phyloP scores from a whole-genome alignment of 108 stramenopile genomes.

The Stephanodiscus triporus region DNA sequence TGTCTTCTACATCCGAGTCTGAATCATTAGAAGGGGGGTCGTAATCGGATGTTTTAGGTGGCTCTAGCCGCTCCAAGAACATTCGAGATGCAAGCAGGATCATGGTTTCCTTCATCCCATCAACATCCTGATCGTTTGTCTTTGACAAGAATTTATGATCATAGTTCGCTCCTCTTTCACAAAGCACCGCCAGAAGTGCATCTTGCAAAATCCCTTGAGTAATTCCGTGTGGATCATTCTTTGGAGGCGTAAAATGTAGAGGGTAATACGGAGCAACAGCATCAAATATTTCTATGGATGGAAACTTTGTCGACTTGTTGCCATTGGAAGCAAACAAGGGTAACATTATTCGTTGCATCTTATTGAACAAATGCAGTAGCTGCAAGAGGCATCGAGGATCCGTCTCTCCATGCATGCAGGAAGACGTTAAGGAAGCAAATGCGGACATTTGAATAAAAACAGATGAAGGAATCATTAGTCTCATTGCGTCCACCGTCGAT shows the following conservation, averaged over 20 bases:
- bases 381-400: constrained; percentile 89
- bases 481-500: neutral
- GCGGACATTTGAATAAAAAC: constrained; percentile 35
- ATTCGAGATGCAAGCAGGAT: constrained; percentile 56
- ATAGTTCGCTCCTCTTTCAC: constrained; percentile 51
- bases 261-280: constrained; percentile 88
- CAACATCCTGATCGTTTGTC: neutral
- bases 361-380: constrained; percentile 63
- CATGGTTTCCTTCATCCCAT: constrained; percentile 59
- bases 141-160: neutral
- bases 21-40: constrained; percentile 46
- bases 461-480: constrained; percentile 6
- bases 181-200: constrained; percentile 67
- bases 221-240: constrained; percentile 82
- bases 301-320: constrained; percentile 47
- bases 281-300: constrained; percentile 72
- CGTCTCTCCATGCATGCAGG: constrained; percentile 87
- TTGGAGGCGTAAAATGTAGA: constrained; percentile 85
- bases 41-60: constrained; percentile 42
- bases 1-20: constrained; percentile 60
- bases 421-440: constrained; percentile 61
- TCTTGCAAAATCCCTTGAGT: constrained; percentile 66
- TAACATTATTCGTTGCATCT: constrained; percentile 51
- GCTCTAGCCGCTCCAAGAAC: constrained; percentile 74
- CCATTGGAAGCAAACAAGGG: constrained; percentile 24